Percentiles rank a stretch among this genome's conserved stretches.
phyloP scores from a whole-genome alignment of 2,329 filamentous ascomycete species.

The Ophiostoma quercus region DNA sequence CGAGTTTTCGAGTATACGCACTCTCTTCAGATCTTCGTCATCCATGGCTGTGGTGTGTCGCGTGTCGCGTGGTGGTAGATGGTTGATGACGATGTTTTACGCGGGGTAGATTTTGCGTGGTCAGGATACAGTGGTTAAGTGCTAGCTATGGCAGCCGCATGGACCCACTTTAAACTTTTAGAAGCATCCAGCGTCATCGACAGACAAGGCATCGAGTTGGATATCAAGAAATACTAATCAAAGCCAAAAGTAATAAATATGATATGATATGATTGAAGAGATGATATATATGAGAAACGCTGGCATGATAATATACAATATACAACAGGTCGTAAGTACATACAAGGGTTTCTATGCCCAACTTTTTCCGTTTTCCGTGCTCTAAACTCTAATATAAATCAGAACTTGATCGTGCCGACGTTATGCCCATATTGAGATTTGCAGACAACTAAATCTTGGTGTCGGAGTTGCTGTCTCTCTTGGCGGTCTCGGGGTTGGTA shows the following conservation, averaged over 20 bases:
- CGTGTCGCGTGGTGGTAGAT: slow-evolving; percentile 7
- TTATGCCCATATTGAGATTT: background rate
- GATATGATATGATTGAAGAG: background rate
- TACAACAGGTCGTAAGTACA: slow-evolving; percentile 1
- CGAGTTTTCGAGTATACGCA: slow-evolving; percentile 20
- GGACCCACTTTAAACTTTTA: background rate
- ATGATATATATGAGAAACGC: slow-evolving; percentile 4
- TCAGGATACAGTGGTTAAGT: background rate
- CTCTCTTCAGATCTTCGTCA: slow-evolving; percentile 40
- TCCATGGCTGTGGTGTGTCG: slow-evolving; percentile 31
- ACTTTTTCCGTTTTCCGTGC: background rate
- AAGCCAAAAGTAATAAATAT: background rate
- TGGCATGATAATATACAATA: slow-evolving; percentile 11
- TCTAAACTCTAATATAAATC: background rate
- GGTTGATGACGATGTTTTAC: background rate
- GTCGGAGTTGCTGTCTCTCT: background rate
- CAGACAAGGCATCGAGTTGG: background rate
- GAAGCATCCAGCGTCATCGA: background rate
- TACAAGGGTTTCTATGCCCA: background rate
- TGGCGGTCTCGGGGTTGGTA: background rate
- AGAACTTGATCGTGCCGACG: background rate
- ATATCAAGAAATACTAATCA: too few relatives aligned
- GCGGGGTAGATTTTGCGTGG: slow-evolving; percentile 14
- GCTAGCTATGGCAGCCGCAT: background rate
- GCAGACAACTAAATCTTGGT: background rate